These are phyloP conservation scores for Rhynchosporium secalis DNA, from an alignment of 2,329 filamentous ascomycete genomes.

Conservation along the genomic window DNA sequence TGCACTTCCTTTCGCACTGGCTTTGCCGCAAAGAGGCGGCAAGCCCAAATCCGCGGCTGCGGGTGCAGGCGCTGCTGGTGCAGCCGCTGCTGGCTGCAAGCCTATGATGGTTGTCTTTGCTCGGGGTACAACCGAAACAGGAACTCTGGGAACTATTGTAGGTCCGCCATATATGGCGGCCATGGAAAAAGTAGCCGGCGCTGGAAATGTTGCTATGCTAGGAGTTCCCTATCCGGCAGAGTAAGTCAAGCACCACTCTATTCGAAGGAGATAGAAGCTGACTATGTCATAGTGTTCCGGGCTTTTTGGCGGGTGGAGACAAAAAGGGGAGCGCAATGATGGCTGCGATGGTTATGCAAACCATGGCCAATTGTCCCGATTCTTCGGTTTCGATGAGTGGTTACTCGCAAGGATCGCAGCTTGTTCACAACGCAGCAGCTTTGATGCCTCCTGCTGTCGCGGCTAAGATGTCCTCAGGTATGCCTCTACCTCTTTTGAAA, in stretches of 20 bases:
- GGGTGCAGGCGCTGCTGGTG: constrained; percentile 19
- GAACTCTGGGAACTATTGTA: constrained; percentile 51
- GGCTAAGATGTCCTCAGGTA: constrained; percentile 30
- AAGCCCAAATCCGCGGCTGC: constrained; percentile 16
- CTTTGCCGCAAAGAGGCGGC: not conserved
- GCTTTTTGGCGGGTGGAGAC: constrained; percentile 50
- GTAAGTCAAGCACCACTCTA: constrained; percentile 26
- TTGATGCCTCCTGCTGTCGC: constrained; percentile 18
- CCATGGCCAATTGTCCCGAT: constrained; percentile 25
- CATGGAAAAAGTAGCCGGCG: constrained; percentile 45
- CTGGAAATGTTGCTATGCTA: constrained; percentile 50
- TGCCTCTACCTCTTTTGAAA: not conserved
- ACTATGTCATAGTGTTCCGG: not conserved
- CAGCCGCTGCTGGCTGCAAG: constrained; percentile 42
- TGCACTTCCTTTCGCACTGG: constrained; percentile 10
- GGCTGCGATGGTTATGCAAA: constrained; percentile 22
- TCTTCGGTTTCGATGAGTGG: constrained; percentile 30
- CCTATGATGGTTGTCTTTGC: constrained; percentile 56
- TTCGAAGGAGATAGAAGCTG: not conserved
- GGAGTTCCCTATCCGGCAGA: constrained; percentile 54
- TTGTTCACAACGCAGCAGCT: constrained; percentile 32
- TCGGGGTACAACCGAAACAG: constrained; percentile 54
- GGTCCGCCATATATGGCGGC: constrained; percentile 53
- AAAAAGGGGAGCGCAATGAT: constrained; percentile 46
- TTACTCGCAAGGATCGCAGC: constrained; percentile 31